A percentile compares a stretch with the other conserved stretches of the same genome.
phyloP scores from a whole-genome alignment of 176 grass and related monocot genomes.

The Aechmea fasciata region DNA sequence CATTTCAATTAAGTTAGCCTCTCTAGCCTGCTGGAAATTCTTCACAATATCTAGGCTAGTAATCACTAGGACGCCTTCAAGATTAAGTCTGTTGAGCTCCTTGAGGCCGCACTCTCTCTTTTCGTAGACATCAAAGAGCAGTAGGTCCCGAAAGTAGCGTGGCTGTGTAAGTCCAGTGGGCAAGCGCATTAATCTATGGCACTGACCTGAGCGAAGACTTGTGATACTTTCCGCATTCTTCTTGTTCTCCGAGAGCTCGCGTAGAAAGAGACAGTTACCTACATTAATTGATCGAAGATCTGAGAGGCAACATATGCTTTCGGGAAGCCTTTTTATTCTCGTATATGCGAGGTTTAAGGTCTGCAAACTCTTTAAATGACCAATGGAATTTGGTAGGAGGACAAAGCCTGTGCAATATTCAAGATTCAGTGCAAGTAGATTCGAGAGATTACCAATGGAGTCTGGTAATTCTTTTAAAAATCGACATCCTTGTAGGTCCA shows the following conservation, averaged over 20 bases:
- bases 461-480: no score
- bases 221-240: background rate
- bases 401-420: no score
- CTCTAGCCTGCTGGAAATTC: background rate
- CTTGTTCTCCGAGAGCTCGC: background rate
- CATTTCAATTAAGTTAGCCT: constrained; percentile 1
- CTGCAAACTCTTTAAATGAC: no score
- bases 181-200: no score
- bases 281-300: background rate
- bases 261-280: background rate
- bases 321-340: no score
- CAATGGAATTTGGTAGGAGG: no score
- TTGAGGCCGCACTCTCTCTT: background rate
- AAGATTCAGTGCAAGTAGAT: no score
- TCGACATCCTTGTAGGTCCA: no score
- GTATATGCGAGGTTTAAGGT: no score
- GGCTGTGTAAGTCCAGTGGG: no score
- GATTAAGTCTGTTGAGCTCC: background rate
- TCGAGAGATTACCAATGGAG: background rate
- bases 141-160: no score
- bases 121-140: background rate
- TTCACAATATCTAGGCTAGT: background rate
- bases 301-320: background rate
- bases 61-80: background rate
- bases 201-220: no score